These are phyloP conservation scores for Plasmodium billcollinsi DNA, from an alignment of 169 alveolate species.

Conservation along the genomic window DNA sequence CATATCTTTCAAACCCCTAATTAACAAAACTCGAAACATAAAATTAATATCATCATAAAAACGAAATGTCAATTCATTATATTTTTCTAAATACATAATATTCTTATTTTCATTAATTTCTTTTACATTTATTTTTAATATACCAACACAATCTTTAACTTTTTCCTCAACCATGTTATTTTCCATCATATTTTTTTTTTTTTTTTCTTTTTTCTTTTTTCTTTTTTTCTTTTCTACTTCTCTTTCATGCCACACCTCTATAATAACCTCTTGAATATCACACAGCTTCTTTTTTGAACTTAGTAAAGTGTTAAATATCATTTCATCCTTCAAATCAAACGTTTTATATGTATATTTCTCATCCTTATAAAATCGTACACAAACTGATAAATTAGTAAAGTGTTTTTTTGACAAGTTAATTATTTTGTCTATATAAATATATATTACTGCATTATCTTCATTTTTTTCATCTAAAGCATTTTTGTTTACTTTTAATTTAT, in stretches of 20 bases:
- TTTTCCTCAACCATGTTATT: background rate
- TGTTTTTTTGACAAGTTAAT: constrained; percentile 24
- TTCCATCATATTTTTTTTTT: background rate
- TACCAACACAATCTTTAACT: constrained; percentile 36
- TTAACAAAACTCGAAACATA: constrained; percentile 32
- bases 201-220: background rate
- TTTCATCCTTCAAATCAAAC: constrained; percentile 29
- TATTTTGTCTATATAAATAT: constrained; percentile 38
- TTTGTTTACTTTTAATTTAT: background rate
- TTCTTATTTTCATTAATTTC: constrained; percentile 38
- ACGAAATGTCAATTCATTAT: constrained; percentile 22
- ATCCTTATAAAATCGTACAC: constrained; percentile 45
- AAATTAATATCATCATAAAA: constrained; percentile 55
- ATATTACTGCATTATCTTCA: constrained; percentile 17
- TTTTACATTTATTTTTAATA: constrained; percentile 18
- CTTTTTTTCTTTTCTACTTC: too few species aligned
- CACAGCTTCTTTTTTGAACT: constrained; percentile 14
- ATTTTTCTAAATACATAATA: constrained; percentile 56
- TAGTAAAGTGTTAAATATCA: constrained; percentile 12
- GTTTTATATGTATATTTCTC: constrained; percentile 32
- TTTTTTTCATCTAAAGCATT: background rate
- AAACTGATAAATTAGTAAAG: constrained; percentile 27
- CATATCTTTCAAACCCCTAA: constrained; percentile 31
- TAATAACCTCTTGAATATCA: constrained; percentile 19
- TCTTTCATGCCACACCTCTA: constrained; percentile 40